Base-by-base conservation (phyloP, 2,329 filamentous ascomycete genomes). In the Fusarium pseudocircinatum region DNA sequence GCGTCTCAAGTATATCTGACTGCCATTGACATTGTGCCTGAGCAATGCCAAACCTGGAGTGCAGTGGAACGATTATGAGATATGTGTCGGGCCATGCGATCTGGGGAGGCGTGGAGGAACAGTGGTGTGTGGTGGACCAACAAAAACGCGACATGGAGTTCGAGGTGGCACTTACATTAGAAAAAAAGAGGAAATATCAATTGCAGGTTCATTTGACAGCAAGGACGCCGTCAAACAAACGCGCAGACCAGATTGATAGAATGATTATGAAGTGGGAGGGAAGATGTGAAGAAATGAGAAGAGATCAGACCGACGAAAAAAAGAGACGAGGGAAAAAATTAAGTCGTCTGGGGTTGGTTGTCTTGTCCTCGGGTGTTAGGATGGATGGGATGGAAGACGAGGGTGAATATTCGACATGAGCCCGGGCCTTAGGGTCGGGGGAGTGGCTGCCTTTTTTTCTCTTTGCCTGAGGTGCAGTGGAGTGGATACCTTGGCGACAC, bases 171-270 rank as follows among this genome's bases (percentile, higher is more conserved):
- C 89, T 85, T 89, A 94, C 92, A 86, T 87, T 87, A 83, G 88
- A 87, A 86, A 86, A 88, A 84, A 86, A 84, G 83, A 85, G 81
- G 82, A 87, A 44, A 85, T 82, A 84, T 85, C 85, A 85, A 86
- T 87, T 95, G 94, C 95, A 98, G 94, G 94, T 96, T 97, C 95
- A 97, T 97, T 94, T 96, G 94, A 97, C 94, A 95, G 94, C 92
- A 82, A 75, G 77, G 71, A 81, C 85, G 92, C 91, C 93, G 94
- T 88, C 94, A 96, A 97, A 92, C 87, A 94, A 97, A 92, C 94
- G 94, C 94, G 94, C 94, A 84, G 83, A 79, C 75, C 78, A 78
- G 74, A 74, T 76, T 73, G 71, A 72, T 72, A 69, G 67, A 58
- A 68, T 50, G 69, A 73, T 78, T 57, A 44, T 78, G 65, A 72